Percentiles rank a stretch among this genome's conserved stretches.
Conservation (phyloP, 768 basidiomycete genomes). For the Clitopilus hobsonii region DNA sequence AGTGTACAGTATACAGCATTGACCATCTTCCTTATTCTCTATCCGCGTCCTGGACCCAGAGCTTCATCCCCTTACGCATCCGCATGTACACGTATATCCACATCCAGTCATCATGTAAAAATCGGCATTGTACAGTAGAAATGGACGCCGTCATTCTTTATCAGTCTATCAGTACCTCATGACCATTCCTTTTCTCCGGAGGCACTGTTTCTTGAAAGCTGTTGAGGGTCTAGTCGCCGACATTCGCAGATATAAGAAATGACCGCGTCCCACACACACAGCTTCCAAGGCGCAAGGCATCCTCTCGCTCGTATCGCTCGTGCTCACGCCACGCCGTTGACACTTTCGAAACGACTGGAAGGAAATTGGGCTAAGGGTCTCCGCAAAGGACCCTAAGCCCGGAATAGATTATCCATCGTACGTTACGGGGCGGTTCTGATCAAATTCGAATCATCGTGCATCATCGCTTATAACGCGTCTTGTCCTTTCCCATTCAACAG, state of each 20-base stretch:
- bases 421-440: background rate
- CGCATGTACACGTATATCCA: background rate
- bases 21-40: too few relatives aligned
- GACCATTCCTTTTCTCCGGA: background rate
- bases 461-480: background rate
- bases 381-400: background rate
- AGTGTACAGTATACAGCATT: too few relatives aligned
- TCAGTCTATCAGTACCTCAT: background rate
- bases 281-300: background rate
- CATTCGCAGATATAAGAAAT: background rate
- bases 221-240: background rate
- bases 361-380: background rate
- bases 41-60: too few relatives aligned
- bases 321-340: too few relatives aligned
- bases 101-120: background rate
- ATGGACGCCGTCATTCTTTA: background rate
- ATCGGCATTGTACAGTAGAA: background rate
- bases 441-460: background rate
- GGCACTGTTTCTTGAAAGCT: background rate
- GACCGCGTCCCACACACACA: background rate
- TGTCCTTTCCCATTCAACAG: too few relatives aligned
- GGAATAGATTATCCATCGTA: conserved; percentile 1
- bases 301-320: too few relatives aligned
- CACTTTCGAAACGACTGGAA: too few relatives aligned
- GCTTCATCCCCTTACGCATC: too few relatives aligned